A percentile compares a stretch with the other conserved stretches of the same genome.
Conservation (phyloP, 495 filamentous ascomycete species). For the Daldinia caldariorum region DNA sequence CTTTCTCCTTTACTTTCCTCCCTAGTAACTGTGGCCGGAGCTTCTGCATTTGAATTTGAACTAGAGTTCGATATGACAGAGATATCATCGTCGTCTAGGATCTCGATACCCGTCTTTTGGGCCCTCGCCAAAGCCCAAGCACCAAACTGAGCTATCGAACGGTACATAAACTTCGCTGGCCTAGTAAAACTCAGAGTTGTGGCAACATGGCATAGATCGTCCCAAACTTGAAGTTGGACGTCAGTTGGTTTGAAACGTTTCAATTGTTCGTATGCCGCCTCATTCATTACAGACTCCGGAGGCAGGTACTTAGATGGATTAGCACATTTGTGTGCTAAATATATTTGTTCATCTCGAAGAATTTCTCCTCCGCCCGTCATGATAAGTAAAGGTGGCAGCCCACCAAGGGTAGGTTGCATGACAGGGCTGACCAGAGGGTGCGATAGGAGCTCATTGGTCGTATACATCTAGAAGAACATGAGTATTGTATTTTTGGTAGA, state of each 20-base stretch:
- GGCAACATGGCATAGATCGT: slow-evolving; percentile 90
- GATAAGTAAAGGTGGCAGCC: slow-evolving; percentile 86
- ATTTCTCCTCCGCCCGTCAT: slow-evolving; percentile 88
- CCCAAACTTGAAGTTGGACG: slow-evolving; percentile 97
- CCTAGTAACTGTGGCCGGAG: slow-evolving; percentile 38
- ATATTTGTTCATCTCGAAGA: slow-evolving; percentile 92
- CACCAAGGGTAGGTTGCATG: slow-evolving; percentile 85
- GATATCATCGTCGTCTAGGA: slow-evolving; percentile 78
- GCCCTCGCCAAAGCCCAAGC: slow-evolving; percentile 88
- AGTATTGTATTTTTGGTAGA: slow-evolving; percentile 15
- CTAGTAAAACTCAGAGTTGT: slow-evolving; percentile 89
- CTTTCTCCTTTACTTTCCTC: slow-evolving; percentile 16
- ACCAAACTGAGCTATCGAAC: slow-evolving; percentile 88
- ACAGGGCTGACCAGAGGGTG: slow-evolving; percentile 92
- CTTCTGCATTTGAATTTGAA: slow-evolving; percentile 61
- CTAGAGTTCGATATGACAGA: slow-evolving; percentile 74
- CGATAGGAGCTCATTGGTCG: slow-evolving; percentile 83
- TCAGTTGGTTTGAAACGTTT: slow-evolving; percentile 80
- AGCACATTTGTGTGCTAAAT: slow-evolving; percentile 92
- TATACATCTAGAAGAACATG: slow-evolving; percentile 71
- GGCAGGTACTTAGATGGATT: slow-evolving; percentile 79
- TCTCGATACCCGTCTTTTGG: slow-evolving; percentile 80
- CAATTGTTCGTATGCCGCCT: slow-evolving; percentile 68
- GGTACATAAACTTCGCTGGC: slow-evolving; percentile 96
- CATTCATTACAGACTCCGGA: slow-evolving; percentile 69